Conservation (phyloP, 2,329 filamentous ascomycete genomes). For the Colletotrichum filicis region DNA sequence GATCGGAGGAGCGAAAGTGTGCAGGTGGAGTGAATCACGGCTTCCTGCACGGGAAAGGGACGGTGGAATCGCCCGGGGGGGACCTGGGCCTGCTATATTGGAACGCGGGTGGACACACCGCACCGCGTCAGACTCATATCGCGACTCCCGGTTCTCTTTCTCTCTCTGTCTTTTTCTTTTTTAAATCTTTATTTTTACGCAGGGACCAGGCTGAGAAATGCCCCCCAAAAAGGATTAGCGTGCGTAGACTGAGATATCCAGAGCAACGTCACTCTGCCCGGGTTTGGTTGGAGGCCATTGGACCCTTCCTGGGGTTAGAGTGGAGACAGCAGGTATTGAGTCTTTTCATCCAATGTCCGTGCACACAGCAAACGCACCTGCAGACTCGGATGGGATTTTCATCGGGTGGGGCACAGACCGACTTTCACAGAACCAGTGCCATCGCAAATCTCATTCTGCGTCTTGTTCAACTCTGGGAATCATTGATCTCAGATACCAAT, state of each 20-base stretch:
- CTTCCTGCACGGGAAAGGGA: conserved; percentile 34
- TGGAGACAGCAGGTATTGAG: neutral
- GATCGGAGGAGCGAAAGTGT: conserved; percentile 24
- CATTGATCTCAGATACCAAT: neutral
- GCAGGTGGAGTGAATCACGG: conserved; percentile 33
- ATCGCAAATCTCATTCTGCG: conserved; percentile 17
- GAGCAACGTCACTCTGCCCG: conserved; percentile 30
- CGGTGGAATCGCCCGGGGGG: conserved; percentile 21
- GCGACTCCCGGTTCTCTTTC: conserved; percentile 7
- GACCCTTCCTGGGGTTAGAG: conserved; percentile 6
- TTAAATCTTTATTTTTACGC: neutral
- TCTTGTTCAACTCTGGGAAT: neutral
- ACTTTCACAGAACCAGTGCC: conserved; percentile 1
- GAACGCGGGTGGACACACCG: conserved; percentile 29
- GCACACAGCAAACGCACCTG: neutral
- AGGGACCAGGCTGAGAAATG: neutral
- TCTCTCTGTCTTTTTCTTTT: conserved; percentile 20
- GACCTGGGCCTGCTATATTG: conserved; percentile 32
- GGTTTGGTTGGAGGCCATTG: conserved; percentile 16
- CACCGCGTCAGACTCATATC: conserved; percentile 31
- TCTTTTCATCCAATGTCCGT: neutral
- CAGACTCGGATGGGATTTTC: conserved; percentile 29
- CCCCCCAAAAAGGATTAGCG: conserved; percentile 21
- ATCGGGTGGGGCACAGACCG: conserved; percentile 29
- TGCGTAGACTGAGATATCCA: neutral